Evolutionary conservation across 331 rosid species (phyloP), one percentile per base, ranked within the genome.

Genomic region (Pyrus hybrid): DNA sequence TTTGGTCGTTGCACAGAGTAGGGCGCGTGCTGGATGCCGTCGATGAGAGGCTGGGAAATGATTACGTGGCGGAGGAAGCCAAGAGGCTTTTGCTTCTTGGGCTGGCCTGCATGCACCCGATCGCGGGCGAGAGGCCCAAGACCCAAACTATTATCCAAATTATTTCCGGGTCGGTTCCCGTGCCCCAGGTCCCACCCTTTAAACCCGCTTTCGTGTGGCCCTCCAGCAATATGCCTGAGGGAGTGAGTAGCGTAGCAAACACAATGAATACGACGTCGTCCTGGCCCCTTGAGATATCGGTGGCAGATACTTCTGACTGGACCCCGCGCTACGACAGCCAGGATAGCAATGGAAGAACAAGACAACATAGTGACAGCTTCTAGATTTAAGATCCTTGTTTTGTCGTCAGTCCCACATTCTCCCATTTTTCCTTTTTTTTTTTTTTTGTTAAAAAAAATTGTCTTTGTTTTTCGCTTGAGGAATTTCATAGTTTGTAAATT

Each of bases 141-240:
- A 83, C 85, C 70, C 96, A 86, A 68, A 57, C 65, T 7, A 76
- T 91, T 20, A 75, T 88, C 70, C 97, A 91, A 77, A 91, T 91
- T 35, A 26, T 91, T 17, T 85, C 92, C 13, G 92, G 89, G 1
- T 84, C 96, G 0, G 87, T 88, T 33, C 28, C 75, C 7, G 88
- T 81, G 72, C 97, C 96, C 68, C n/a, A 45, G 25, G 91, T 89
- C 6, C 86, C 96, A 20, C 83, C 90, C 20, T 86, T 84, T 71
- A 91, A 89, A 75, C 97, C 97, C 11, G 10, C 93, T 74, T 91
- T 91, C 63, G 77, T 89, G 76, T 91, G 95, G 95, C 96, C 97
- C 2, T 78, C 37, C 12, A 21, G 28, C 30, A 21, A 91, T 4
- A 26, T 82, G 78, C 89, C 83, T 3, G 74, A 79, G 32, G 79